phyloP scores from a whole-genome alignment of 176 grass and related monocot genomes.

The Oryza brachyantha region DNA sequence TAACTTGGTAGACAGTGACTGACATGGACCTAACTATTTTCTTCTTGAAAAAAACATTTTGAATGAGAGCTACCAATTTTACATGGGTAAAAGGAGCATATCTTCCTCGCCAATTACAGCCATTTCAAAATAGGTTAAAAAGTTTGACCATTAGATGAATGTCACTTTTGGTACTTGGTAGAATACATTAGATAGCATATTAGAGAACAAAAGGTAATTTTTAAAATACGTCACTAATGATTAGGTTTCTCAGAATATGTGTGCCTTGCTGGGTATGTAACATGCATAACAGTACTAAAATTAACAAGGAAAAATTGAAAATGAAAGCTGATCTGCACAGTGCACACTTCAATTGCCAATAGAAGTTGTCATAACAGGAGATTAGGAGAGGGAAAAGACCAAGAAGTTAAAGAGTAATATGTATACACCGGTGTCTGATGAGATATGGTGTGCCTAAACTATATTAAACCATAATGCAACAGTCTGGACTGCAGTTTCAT shows the following conservation, averaged over 20 bases:
- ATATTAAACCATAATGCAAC: background rate
- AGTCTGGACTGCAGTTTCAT: background rate
- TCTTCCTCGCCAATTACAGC: conserved; percentile 18
- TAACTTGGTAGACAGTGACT: conserved; percentile 23
- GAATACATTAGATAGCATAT: background rate
- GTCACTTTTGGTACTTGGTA: conserved; percentile 16
- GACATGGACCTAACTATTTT: background rate
- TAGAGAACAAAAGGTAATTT: background rate
- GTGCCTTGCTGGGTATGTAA: background rate
- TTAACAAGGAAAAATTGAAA: background rate
- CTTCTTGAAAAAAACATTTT: background rate
- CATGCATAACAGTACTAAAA: no score
- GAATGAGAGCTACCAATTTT: background rate
- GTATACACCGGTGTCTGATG: background rate
- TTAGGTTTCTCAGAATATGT: background rate
- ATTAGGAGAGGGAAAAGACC: background rate
- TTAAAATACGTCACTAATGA: background rate
- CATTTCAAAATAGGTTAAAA: conserved; percentile 7
- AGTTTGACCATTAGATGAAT: conserved; percentile 10
- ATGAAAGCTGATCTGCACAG: background rate
- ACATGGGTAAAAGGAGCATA: conserved; percentile 2
- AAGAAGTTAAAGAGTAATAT: background rate
- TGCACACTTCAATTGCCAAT: background rate
- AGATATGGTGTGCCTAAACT: background rate
- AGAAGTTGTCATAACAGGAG: background rate